phyloP scores from a whole-genome alignment of 2,329 filamentous ascomycete genomes.

The Scytalidium sp. region DNA sequence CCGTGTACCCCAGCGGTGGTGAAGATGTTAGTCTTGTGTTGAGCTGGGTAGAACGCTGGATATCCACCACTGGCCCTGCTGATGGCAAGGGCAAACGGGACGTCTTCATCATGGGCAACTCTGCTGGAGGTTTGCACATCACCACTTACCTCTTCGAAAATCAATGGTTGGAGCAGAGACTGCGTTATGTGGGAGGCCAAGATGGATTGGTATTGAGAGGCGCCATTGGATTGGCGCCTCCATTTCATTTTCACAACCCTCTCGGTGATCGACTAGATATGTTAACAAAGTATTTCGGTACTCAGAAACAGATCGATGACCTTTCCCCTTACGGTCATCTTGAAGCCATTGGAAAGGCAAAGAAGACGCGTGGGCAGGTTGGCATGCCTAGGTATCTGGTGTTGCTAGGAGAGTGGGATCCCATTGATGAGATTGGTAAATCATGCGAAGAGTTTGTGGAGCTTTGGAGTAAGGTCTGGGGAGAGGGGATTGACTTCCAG shows the following conservation, averaged over 20 bases:
- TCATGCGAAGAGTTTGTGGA: slow-evolving; percentile 22
- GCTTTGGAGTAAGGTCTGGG: slow-evolving; percentile 20
- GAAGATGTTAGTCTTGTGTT: slow-evolving; percentile 23
- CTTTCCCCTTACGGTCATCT: slow-evolving; percentile 17
- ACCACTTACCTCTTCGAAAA: slow-evolving; percentile 23
- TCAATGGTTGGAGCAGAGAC: slow-evolving; percentile 17
- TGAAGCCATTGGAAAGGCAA: slow-evolving; percentile 11
- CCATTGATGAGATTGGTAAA: slow-evolving; percentile 23
- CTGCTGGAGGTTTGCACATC: slow-evolving; percentile 26
- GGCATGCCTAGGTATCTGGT: slow-evolving; percentile 19
- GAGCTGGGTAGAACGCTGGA: slow-evolving; percentile 17
- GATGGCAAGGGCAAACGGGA: slow-evolving; percentile 11
- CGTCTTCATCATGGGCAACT: slow-evolving; percentile 27
- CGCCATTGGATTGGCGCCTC: slow-evolving; percentile 17
- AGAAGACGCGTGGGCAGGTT: slow-evolving; percentile 15
- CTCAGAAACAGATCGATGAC: slow-evolving; percentile 4
- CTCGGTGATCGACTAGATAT: slow-evolving; percentile 7
- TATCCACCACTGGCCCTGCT: neutral
- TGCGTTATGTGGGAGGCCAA: slow-evolving; percentile 5
- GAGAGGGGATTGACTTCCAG: slow-evolving; percentile 14
- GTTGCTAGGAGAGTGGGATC: slow-evolving; percentile 23
- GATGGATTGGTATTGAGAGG: slow-evolving; percentile 17
- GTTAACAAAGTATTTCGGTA: slow-evolving; percentile 19
- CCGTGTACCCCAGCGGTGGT: slow-evolving; percentile 17
- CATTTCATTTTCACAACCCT: slow-evolving; percentile 17